These are phyloP conservation scores for Leptodermis oblonga DNA, from an alignment of 257 asterid genomes.

Conservation along the genomic window DNA sequence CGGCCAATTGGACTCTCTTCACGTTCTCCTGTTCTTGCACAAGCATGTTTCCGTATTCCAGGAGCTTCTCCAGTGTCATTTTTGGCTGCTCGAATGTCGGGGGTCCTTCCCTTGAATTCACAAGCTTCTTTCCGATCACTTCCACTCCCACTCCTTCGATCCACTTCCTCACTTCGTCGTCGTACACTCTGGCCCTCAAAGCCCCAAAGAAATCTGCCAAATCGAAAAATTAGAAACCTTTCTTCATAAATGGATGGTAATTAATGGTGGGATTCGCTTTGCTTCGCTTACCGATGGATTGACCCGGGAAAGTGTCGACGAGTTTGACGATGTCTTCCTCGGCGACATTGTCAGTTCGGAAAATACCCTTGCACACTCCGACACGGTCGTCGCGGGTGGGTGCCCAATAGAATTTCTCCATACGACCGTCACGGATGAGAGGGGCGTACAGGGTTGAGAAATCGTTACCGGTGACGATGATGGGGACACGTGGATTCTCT, in stretches of 20 bases:
- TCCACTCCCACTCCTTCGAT: slow-evolving; percentile 49
- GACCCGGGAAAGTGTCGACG: slow-evolving; percentile 86
- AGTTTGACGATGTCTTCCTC: slow-evolving; percentile 45
- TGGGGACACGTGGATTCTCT: slow-evolving; percentile 80
- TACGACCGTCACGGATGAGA: slow-evolving; percentile 89
- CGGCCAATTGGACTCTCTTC: slow-evolving; percentile 85
- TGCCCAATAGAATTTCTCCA: slow-evolving; percentile 97
- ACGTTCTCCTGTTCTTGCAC: slow-evolving; percentile 84
- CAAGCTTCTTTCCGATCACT: slow-evolving; percentile 47
- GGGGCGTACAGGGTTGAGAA: slow-evolving; percentile 86
- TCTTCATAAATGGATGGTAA: too few species aligned
- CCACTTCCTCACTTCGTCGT: slow-evolving; percentile 76
- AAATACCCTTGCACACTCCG: slow-evolving; percentile 81
- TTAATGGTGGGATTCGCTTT: not conserved
- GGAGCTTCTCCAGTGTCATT: slow-evolving; percentile 64
- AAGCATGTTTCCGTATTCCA: slow-evolving; percentile 72
- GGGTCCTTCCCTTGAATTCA: slow-evolving; percentile 78
- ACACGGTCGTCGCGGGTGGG: slow-evolving; percentile 83
- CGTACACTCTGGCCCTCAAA: slow-evolving; percentile 82
- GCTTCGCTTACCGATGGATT: slow-evolving; percentile 60
- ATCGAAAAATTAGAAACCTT: too few species aligned
- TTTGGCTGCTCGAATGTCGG: slow-evolving; percentile 67
- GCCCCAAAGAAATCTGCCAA: slow-evolving; percentile 86
- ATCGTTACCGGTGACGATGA: slow-evolving; percentile 80
- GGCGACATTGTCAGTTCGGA: slow-evolving; percentile 54